Evolutionary conservation across 179 eudicot species (phyloP), one percentile per base, ranked within the genome.

Genomic region (Spinacia oleracea): DNA sequence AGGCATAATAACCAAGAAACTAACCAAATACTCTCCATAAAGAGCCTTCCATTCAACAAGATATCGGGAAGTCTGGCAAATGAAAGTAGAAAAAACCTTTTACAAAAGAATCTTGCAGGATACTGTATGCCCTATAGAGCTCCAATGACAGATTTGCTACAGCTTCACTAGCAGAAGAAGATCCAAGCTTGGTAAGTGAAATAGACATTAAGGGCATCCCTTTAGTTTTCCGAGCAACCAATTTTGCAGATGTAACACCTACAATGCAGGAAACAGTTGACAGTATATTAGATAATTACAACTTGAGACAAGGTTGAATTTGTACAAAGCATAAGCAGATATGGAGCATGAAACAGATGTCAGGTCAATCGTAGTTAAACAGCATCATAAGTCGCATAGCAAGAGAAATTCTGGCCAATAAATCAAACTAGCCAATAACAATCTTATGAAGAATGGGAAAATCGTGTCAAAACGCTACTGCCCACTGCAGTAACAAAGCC

Each of bases 191-290:
- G 71, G 79, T 64, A n/a, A 94, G 89, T 45, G 93, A 74, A 81
- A 92, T 80, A 11, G 90, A 81, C 72, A 94, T 79, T 79, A 86
- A 71, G 27, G 97, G 98, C 97, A 94, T 87, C 67, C 97, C 98
- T 83, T 89, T 92, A 23, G 92, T 82, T 85, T 89, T 94, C 80
- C 90, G 97, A 83, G 91, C 91, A 83, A 90, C 81, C 77, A 94
- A 80, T 80, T 89, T 94, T 56, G 96, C 97, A 86, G 77, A 74
- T 45, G 76, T 69, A 76, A 88, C 89, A 87, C 91, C 85, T 82
- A 62, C 8, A 23, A 43, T 46, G 53, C 45, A 46, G 25, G 6
- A 32, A 18, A 77, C 25, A 15, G n/a, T 29, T 40, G 55, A 70
- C 66, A 58, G 5, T 29, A 23, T 11, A 7, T 70, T 27, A 77